These are phyloP conservation scores for Papiliotrema laurentii DNA, from an alignment of 1,284 basidiomycete genomes.

Conservation along the genomic window DNA sequence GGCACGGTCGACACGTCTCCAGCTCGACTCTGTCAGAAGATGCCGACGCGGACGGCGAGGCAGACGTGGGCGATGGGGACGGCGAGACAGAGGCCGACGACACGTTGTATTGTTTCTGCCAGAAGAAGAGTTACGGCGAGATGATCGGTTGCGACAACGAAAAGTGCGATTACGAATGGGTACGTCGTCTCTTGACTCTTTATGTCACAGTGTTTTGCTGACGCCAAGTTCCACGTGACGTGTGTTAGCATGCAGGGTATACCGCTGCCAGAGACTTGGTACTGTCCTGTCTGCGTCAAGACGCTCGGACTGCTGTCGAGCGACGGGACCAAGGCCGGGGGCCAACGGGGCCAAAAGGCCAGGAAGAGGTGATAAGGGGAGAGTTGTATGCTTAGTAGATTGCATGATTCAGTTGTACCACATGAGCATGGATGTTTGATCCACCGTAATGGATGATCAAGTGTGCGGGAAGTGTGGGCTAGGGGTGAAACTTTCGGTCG, in stretches of 20 bases:
- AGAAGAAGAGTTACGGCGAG: constrained; percentile 69
- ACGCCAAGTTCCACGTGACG: constrained; percentile 71
- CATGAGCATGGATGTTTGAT: too few species aligned
- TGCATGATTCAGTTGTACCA: background rate
- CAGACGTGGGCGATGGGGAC: constrained; percentile 14
- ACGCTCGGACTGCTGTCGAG: constrained; percentile 29
- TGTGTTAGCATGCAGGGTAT: constrained; percentile 68
- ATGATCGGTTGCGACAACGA: constrained; percentile 96
- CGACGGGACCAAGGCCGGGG: constrained; percentile 22
- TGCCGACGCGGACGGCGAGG: constrained; percentile 21
- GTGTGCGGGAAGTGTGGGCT: too few species aligned
- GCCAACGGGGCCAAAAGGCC: constrained; percentile 25
- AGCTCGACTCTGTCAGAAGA: constrained; percentile 16
- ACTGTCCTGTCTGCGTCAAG: constrained; percentile 58
- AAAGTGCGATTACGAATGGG: constrained; percentile 91
- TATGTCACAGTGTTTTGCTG: background rate
- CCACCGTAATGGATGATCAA: too few species aligned
- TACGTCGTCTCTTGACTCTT: constrained; percentile 50
- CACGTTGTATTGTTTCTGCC: constrained; percentile 72
- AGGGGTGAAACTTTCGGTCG: too few species aligned
- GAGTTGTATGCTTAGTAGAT: background rate
- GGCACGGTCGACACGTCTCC: constrained; percentile 13
- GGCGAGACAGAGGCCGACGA: constrained; percentile 39
- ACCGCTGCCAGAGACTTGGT: constrained; percentile 74
- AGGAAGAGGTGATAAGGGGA: constrained; percentile 19